Evolutionary conservation across 2,329 filamentous ascomycete species (phyloP).

Genomic region (Talaromyces verruculosus): DNA sequence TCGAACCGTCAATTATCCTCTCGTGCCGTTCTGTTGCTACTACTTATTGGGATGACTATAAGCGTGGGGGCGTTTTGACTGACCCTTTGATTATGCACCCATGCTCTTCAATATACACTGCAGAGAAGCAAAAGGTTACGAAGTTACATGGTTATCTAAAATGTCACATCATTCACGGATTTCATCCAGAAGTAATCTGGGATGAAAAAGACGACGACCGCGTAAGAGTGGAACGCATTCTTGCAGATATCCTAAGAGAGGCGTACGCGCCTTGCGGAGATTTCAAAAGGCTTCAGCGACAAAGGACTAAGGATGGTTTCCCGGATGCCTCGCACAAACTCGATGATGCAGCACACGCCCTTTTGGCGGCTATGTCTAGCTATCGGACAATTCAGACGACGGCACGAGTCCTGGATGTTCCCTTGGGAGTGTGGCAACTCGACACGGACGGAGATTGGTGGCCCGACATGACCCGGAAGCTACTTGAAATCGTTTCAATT

Average conservation of each 20-base stretch:
- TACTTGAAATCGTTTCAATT: neutral
- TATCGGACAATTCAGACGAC: neutral
- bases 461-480: neutral
- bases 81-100: neutral
- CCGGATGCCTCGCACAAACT: neutral
- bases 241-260: neutral
- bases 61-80: neutral
- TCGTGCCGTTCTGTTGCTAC: neutral
- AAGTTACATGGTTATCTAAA: too few relatives aligned
- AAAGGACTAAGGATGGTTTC: neutral
- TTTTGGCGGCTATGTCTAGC: neutral
- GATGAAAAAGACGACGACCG: neutral
- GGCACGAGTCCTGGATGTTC: neutral
- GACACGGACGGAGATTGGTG: neutral
- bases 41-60: neutral
- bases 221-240: neutral
- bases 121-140: neutral
- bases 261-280: neutral
- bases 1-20: neutral
- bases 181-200: neutral
- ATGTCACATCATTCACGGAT: neutral
- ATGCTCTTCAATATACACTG: neutral
- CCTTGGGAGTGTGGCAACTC: neutral
- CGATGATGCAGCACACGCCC: neutral
- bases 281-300: neutral